Conservation (phyloP, 2,329 filamentous ascomycete genomes). For the Periglandula ipomoeae region DNA sequence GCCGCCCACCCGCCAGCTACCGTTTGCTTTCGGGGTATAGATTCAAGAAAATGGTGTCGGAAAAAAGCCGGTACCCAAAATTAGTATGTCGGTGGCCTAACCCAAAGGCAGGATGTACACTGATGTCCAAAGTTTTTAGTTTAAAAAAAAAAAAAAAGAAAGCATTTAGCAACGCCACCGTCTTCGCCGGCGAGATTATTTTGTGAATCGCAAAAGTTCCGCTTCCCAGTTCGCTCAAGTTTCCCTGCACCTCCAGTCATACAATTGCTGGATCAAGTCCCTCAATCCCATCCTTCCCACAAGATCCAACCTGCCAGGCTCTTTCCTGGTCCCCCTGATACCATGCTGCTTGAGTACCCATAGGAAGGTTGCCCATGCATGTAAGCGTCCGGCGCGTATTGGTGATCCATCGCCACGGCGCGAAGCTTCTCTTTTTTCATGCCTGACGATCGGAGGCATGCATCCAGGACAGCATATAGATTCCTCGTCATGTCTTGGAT, state of each 20-base stretch:
- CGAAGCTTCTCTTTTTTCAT: slow-evolving; percentile 27
- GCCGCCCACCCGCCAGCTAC: neutral
- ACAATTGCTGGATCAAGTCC: neutral
- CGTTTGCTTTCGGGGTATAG: slow-evolving; percentile 1
- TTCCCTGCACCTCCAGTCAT: neutral
- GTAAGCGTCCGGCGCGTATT: slow-evolving; percentile 3
- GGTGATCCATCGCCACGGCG: slow-evolving; percentile 1
- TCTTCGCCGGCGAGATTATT: no score
- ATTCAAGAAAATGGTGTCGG: neutral
- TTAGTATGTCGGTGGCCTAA: neutral
- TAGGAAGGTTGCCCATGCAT: slow-evolving; percentile 18
- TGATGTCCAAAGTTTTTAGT: neutral
- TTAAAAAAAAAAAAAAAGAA: neutral
- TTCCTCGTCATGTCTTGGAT: slow-evolving; percentile 32
- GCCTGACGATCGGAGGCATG: slow-evolving; percentile 34
- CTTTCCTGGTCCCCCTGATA: slow-evolving; percentile 16
- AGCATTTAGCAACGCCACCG: neutral
- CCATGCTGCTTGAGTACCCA: slow-evolving; percentile 21
- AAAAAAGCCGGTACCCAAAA: neutral
- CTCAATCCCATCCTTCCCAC: slow-evolving; percentile 30
- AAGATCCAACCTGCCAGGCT: slow-evolving; percentile 28
- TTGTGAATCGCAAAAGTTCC: neutral
- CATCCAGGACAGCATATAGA: slow-evolving; percentile 33
- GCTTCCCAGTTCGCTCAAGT: neutral
- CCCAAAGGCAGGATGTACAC: neutral